Conservation (phyloP, 345 rosid genomes). For the Gossypium ekmanianum region DNA sequence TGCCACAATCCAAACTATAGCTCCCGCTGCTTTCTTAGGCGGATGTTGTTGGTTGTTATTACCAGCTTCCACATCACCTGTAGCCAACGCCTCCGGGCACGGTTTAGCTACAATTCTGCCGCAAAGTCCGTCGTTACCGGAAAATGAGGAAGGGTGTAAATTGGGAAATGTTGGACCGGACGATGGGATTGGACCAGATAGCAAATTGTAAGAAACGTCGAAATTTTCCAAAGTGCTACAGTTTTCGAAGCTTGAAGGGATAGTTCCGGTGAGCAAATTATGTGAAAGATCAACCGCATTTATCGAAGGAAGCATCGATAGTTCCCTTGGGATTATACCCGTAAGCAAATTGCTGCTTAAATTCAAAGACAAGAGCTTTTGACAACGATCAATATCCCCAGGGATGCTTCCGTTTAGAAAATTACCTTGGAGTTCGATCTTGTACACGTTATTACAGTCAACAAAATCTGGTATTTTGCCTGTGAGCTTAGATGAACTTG, state of each 20-base stretch:
- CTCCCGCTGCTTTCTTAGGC: conserved; percentile 60
- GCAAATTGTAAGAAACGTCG: conserved; percentile 70
- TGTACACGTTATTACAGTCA: conserved; percentile 67
- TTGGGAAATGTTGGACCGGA: conserved; percentile 58
- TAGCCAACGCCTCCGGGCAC: conserved; percentile 34
- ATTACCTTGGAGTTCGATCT: conserved; percentile 73
- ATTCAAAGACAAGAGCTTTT: conserved; percentile 66
- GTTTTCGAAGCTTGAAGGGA: conserved; percentile 75
- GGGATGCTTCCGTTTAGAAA: conserved; percentile 72
- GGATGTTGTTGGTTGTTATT: conserved; percentile 30
- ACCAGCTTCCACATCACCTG: conserved; percentile 31
- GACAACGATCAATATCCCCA: conserved; percentile 76
- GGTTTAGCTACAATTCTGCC: conserved; percentile 56
- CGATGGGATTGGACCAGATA: conserved; percentile 75
- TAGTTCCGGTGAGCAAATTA: conserved; percentile 73
- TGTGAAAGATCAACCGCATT: conserved; percentile 75
- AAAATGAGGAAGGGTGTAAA: conserved; percentile 73
- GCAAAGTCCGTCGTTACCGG: conserved; percentile 75
- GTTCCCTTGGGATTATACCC: conserved; percentile 83
- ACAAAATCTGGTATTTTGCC: conserved; percentile 70
- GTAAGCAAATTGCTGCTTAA: conserved; percentile 65
- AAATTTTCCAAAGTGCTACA: conserved; percentile 73
- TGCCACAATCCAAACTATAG: conserved; percentile 88
- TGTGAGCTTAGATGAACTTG: conserved; percentile 46
- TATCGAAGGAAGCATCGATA: conserved; percentile 65